Conservation (phyloP, 2,329 filamentous ascomycete genomes). For the Alternaria solani region DNA sequence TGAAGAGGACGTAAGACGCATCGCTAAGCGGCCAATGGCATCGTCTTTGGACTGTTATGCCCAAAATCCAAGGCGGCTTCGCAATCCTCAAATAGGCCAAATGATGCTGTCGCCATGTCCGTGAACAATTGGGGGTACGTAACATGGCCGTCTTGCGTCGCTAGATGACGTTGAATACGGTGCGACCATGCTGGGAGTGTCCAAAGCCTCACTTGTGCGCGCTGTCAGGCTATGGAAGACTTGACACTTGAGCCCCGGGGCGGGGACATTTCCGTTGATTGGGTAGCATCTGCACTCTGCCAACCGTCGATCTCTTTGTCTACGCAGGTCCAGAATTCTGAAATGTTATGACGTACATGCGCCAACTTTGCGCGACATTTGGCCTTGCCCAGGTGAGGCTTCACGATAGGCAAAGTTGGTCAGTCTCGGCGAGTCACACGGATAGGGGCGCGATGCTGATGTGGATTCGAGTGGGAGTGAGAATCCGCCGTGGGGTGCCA, state of each 20-base stretch:
- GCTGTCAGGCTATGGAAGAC: slow-evolving; percentile 1
- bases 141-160: slow-evolving; percentile 11
- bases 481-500: slow-evolving; percentile 24
- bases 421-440: slow-evolving; percentile 13
- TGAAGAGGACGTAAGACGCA: slow-evolving; percentile 6
- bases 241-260: slow-evolving; percentile 2
- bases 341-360: slow-evolving; percentile 24
- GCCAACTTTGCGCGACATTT: slow-evolving; percentile 10
- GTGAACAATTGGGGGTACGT: slow-evolving; percentile 7
- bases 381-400: slow-evolving; percentile 2
- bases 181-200: slow-evolving; percentile 14
- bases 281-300: slow-evolving; percentile 16
- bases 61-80: background rate
- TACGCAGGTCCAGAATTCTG: slow-evolving; percentile 25
- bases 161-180: slow-evolving; percentile 9
- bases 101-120: slow-evolving; percentile 9
- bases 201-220: slow-evolving; percentile 24
- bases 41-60: slow-evolving; percentile 3
- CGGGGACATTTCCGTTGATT: slow-evolving; percentile 1
- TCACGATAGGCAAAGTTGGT: slow-evolving; percentile 14
- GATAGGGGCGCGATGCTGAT: slow-evolving; percentile 11
- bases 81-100: background rate
- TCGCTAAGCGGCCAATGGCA: slow-evolving; percentile 20
- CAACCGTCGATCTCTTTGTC: slow-evolving; percentile 31
- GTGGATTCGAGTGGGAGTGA: slow-evolving; percentile 12